Base-by-base conservation (phyloP, 129 eudicot genomes). In the Tanacetum coccineum region DNA sequence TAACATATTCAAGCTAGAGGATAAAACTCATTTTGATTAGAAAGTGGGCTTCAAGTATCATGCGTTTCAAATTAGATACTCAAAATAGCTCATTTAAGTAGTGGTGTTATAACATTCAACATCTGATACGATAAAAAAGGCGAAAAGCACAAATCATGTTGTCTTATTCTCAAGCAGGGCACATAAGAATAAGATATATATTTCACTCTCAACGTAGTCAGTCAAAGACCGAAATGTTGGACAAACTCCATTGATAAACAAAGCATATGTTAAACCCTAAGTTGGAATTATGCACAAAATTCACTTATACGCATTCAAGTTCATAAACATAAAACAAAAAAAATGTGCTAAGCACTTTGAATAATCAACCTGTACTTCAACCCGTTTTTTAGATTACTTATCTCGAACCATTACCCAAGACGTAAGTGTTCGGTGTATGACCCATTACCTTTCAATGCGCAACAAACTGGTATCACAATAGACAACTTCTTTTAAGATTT, bases 151-250 rank as follows among this genome's bases (percentile, higher is more conserved):
- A 36, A 36, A 36, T 0, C 40, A 36, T 5, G 40, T 42, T 44
- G 46, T 20, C 44, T 69, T 69, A 25, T 20, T 13, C 54, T 28
- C 62, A 51, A 52, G 40, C 72, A 67, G 57, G 19, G 9, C 9
- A 65, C 50, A 49, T 49, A 15, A 3, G 0, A 49, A 49, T 49
- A 6, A 13, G 0, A 49, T 49, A 15, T 14, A 49, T 13, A 49
- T 12, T 49, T 49, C 17, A 49, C 6, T 49, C 54, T 49, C 40
- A 36, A 36, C 0, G 40, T 5, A 36, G 9, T 36, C 40, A 49
- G 6, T 15, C 54, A 49, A 49, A 49, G 54, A 49, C 19, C 18
- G 2, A 49, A 49, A 49, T 49, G 54, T 0, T 49, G 13, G 54
- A 15, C 54, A 49, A 14, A 49, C 3, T 0, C 6, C 17, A 49